phyloP scores from a whole-genome alignment of 1,139 yeast species.

The Debaryomyces nepalensis region DNA sequence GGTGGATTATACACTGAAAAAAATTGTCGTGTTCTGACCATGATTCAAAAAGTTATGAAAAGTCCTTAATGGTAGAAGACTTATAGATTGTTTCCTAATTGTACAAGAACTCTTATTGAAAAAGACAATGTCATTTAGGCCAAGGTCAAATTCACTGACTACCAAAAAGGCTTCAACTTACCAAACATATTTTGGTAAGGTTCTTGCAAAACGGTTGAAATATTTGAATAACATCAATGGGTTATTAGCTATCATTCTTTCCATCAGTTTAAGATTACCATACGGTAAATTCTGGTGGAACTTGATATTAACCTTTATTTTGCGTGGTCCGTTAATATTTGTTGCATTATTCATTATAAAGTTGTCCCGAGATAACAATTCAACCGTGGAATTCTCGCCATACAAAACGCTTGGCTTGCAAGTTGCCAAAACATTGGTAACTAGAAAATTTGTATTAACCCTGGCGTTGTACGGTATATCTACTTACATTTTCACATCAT shows the following conservation, averaged over 20 bases:
- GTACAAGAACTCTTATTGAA: background rate
- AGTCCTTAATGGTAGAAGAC: background rate
- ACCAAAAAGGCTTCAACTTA: conserved; percentile 25
- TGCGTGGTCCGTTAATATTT: conserved; percentile 40
- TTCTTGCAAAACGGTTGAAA: conserved; percentile 39
- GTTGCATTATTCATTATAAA: conserved; percentile 42
- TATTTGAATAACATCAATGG: conserved; percentile 39
- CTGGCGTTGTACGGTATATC: conserved; percentile 44
- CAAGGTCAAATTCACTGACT: conserved; percentile 12
- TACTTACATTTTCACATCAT: conserved; percentile 34
- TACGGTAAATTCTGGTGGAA: conserved; percentile 39
- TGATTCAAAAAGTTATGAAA: conserved; percentile 5
- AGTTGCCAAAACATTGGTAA: conserved; percentile 49
- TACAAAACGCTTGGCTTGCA: conserved; percentile 56
- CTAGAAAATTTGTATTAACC: conserved; percentile 42
- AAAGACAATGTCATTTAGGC: conserved; percentile 7
- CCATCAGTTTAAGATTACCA: conserved; percentile 33
- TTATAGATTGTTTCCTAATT: background rate
- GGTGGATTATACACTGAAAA: background rate
- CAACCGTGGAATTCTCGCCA: conserved; percentile 56
- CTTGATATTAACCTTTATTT: conserved; percentile 27
- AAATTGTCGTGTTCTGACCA: conserved; percentile 9
- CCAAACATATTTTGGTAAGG: conserved; percentile 36
- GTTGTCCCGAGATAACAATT: conserved; percentile 51
- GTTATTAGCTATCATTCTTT: conserved; percentile 31